Evolutionary conservation across 1,139 yeast species (phyloP).

Genomic region (Sugiyamaella pinicola): DNA sequence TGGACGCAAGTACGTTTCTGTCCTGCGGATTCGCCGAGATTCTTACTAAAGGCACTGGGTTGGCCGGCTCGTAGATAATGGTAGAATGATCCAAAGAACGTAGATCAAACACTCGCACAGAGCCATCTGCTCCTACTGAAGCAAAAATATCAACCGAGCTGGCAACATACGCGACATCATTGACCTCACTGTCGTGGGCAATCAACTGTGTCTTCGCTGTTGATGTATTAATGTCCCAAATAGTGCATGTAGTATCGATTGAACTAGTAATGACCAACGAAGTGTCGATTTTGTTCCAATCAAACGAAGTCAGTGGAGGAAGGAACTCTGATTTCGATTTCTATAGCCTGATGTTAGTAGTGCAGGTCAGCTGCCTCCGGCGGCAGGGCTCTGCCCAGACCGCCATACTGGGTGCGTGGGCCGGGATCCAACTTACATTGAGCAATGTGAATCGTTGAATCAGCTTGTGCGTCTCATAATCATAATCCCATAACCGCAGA

Average conservation of each 20-base stretch:
- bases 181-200: conserved; percentile 95
- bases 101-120: conserved; percentile 87
- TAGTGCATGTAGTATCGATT: conserved; percentile 94
- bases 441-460: conserved; percentile 47
- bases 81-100: conserved; percentile 91
- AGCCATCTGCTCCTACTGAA: conserved; percentile 94
- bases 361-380: no score
- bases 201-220: conserved; percentile 88
- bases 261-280: conserved; percentile 78
- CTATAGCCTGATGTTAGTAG: conserved; percentile 24
- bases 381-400: no score
- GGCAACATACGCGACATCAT: conserved; percentile 83
- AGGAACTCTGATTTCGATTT: conserved; percentile 43
- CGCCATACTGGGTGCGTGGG: no score
- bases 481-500: conserved; percentile 63
- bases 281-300: conserved; percentile 82
- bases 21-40: conserved; percentile 79
- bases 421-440: conserved; percentile 32
- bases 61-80: conserved; percentile 76
- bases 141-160: conserved; percentile 80
- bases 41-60: conserved; percentile 66
- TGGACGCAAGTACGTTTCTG: conserved; percentile 77
- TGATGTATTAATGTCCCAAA: conserved; percentile 84
- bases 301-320: conserved; percentile 82
- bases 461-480: conserved; percentile 44